Evolutionary conservation across 345 rosid species (phyloP), one percentile per base, ranked within the genome.

Genomic region (Rhizophora apiculata): DNA sequence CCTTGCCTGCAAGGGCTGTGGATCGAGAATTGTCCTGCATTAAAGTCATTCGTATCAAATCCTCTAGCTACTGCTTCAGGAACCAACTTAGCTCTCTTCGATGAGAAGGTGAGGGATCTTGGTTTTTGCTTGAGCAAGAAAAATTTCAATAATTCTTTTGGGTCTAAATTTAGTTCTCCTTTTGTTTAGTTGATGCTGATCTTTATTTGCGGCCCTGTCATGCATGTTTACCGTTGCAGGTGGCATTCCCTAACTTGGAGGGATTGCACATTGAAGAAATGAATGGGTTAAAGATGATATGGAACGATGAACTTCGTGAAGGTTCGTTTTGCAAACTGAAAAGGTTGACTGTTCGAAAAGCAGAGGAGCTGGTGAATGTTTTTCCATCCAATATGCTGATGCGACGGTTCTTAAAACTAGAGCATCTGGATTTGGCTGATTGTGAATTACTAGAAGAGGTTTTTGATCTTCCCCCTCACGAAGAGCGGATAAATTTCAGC

Each of bases 291-390:
- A 65, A 24, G 55, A 61, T 55, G 67, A 46, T 77, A 63, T 74
- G 81, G 77, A 7, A 43, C 27, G 18, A 53, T 56, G 67, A 77
- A 49, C 62, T 48, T 5, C 26, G 34, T 2, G 61, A 37, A 11
- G 74, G 70, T 61, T 66, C 72, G 6, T 81, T 79, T 53, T 34
- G 51, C 62, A 67, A 22, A 55, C 32, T 67, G 18, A 67, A 67
- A 19, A 0, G 1, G 2, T 1, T 67, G 51, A 11, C 0, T 1
- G 51, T 67, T n/a, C 15, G n/a, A n/a, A 15, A 21, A 20, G 60
- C 30, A 1, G 27, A 22, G 22, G 6, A 34, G 3, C 9, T 55
- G 3, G 19, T 32, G 70, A 54, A 31, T 20, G 22, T 66, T 32
- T 66, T 66, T 16, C 61, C 69, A 19, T 5, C 49, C 49, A 53